Evolutionary conservation across 805 yeast species (phyloP).

Genomic region (Cephaloascus albidus): DNA sequence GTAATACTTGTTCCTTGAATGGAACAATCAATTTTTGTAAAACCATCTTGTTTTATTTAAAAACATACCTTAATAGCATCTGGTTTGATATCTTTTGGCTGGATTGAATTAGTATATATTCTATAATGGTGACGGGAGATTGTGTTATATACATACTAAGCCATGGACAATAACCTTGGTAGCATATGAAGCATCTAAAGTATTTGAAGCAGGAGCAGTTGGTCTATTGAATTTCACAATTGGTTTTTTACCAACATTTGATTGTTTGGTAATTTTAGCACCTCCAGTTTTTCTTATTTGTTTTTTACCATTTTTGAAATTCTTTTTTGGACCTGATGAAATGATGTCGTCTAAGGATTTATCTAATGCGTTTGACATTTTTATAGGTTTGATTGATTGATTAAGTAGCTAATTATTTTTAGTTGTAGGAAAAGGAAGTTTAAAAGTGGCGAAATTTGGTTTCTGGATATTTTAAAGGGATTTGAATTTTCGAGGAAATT

Average conservation of each 20-base stretch:
- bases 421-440: too few relatives aligned
- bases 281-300: constrained; percentile 3
- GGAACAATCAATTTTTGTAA: too few relatives aligned
- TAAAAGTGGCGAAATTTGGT: too few relatives aligned
- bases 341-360: constrained; percentile 93
- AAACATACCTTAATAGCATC: constrained; percentile 80
- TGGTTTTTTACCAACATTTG: constrained; percentile 15
- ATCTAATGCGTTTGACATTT: constrained; percentile 77
- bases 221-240: constrained; percentile 14
- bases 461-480: too few relatives aligned
- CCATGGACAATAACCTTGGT: constrained; percentile 81
- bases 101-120: constrained; percentile 6
- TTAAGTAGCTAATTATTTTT: too few relatives aligned
- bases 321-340: constrained; percentile 43
- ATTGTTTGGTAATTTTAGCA: neutral
- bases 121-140: neutral
- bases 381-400: constrained; percentile 8
- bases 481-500: too few relatives aligned
- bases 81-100: constrained; percentile 77
- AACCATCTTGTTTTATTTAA: constrained; percentile 3
- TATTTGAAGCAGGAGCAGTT: constrained; percentile 9
- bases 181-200: constrained; percentile 44
- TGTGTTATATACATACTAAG: constrained; percentile 26
- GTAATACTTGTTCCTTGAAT: too few relatives aligned
- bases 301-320: constrained; percentile 9